Evolutionary conservation across 768 basidiomycete species (phyloP).

Genomic region (Hydnum rufescens): DNA sequence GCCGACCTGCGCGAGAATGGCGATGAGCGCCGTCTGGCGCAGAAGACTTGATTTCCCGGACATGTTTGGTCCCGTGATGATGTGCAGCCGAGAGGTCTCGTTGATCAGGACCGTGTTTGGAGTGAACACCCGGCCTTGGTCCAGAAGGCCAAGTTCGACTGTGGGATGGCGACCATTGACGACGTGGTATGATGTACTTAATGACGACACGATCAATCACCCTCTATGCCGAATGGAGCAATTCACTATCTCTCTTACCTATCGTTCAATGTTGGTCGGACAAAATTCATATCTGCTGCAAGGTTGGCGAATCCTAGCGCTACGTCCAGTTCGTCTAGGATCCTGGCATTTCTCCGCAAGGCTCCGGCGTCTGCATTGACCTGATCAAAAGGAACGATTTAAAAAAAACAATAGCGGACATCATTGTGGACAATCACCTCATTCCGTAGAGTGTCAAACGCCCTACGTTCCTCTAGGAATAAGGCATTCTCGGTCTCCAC

Average conservation of each 20-base stretch:
- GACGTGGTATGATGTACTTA: conserved; percentile 41
- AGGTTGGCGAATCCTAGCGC: conserved; percentile 60
- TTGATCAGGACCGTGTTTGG: conserved; percentile 59
- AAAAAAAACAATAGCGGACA: not conserved
- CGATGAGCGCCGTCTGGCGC: conserved; percentile 76
- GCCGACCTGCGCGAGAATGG: conserved; percentile 79
- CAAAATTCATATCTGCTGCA: conserved; percentile 58
- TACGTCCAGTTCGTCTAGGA: conserved; percentile 79
- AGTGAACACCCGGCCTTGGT: conserved; percentile 55
- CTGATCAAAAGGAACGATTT: conserved; percentile 20
- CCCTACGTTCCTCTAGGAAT: conserved; percentile 41
- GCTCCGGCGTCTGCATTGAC: conserved; percentile 35
- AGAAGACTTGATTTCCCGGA: conserved; percentile 80
- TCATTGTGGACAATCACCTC: conserved; percentile 27
- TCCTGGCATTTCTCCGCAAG: conserved; percentile 53
- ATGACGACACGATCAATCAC: not conserved
- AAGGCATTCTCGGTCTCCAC: conserved; percentile 35
- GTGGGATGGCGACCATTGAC: conserved; percentile 77
- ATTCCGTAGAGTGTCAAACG: conserved; percentile 45
- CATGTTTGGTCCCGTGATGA: conserved; percentile 93
- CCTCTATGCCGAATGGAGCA: not conserved
- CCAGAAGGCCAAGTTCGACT: conserved; percentile 72
- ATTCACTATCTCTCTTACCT: conserved; percentile 35
- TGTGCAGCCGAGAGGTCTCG: conserved; percentile 43
- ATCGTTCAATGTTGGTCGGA: conserved; percentile 45